These are phyloP conservation scores for Astrothelium subdiscretum DNA, from an alignment of 495 filamentous ascomycete species.

Conservation along the genomic window DNA sequence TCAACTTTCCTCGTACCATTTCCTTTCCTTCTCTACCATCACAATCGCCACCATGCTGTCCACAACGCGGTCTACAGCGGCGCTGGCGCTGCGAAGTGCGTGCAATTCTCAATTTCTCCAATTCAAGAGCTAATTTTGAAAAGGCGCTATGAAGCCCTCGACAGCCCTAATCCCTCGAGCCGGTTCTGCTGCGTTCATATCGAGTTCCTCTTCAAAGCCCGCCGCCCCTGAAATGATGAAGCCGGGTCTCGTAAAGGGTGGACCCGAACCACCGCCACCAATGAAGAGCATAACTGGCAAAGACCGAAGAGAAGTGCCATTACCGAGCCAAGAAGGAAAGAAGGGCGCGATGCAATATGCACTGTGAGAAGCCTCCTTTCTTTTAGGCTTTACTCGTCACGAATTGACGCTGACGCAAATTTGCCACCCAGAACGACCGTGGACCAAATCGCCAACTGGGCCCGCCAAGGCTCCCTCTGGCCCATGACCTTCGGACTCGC, in stretches of 20 bases:
- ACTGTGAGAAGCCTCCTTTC: conserved; percentile 44
- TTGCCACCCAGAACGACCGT: conserved; percentile 58
- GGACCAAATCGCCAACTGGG: conserved; percentile 90
- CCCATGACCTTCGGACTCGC: conserved; percentile 97
- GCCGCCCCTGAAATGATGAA: conserved; percentile 32
- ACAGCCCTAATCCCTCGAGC: conserved; percentile 47
- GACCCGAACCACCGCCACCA: conserved; percentile 28
- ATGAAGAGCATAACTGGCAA: conserved; percentile 40
- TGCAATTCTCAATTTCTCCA: conserved; percentile 5
- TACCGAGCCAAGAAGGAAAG: conserved; percentile 84
- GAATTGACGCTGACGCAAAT: not conserved
- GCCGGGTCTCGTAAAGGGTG: conserved; percentile 25
- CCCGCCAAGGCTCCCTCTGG: conserved; percentile 85
- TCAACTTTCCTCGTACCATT: conserved; percentile 6
- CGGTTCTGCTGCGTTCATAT: conserved; percentile 41
- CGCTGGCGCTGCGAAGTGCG: conserved; percentile 62
- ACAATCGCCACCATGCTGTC: conserved; percentile 43
- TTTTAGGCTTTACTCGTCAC: too few relatives aligned
- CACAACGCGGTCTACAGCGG: conserved; percentile 50
- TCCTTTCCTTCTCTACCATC: conserved; percentile 11
- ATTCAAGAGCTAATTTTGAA: not conserved
- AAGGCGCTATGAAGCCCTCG: conserved; percentile 36
- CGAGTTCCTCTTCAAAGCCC: conserved; percentile 46
- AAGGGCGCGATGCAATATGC: conserved; percentile 96
- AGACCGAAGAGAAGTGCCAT: conserved; percentile 61